These are phyloP conservation scores for Blastobotrys arbuscula DNA, from an alignment of 1,139 yeast genomes.

Conservation along the genomic window DNA sequence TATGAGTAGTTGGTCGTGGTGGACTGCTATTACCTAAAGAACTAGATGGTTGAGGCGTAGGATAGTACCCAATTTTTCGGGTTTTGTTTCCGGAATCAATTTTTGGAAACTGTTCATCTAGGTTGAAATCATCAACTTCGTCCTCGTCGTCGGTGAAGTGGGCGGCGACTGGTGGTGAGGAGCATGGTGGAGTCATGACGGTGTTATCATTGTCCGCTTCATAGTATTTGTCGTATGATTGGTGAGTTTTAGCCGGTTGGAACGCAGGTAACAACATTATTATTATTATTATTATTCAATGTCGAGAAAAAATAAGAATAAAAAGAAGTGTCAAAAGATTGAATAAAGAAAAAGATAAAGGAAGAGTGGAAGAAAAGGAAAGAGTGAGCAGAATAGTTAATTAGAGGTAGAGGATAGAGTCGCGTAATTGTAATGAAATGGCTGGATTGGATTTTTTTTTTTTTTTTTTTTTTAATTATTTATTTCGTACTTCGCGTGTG, in stretches of 20 bases:
- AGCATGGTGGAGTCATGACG: constrained; percentile 8
- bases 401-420: not conserved
- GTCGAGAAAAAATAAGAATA: not conserved
- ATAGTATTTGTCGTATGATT: not conserved
- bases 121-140: not conserved
- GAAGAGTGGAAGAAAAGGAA: constrained; percentile 2
- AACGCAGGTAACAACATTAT: constrained; percentile 22
- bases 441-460: too few species aligned
- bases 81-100: not conserved
- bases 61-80: constrained; percentile 19
- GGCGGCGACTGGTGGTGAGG: constrained; percentile 7
- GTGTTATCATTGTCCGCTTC: constrained; percentile 8
- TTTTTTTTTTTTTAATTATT: too few species aligned
- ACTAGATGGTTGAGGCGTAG: constrained; percentile 29
- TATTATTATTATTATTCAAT: not conserved
- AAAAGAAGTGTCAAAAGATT: not conserved
- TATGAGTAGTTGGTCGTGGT: not conserved
- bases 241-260: not conserved
- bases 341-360: not conserved
- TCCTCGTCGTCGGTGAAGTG: not conserved
- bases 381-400: not conserved
- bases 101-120: constrained; percentile 8
- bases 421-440: not conserved
- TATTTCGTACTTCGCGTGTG: too few species aligned
- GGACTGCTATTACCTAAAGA: constrained; percentile 13